phyloP scores from a whole-genome alignment of 257 asterid species.

The Lantana camara region DNA sequence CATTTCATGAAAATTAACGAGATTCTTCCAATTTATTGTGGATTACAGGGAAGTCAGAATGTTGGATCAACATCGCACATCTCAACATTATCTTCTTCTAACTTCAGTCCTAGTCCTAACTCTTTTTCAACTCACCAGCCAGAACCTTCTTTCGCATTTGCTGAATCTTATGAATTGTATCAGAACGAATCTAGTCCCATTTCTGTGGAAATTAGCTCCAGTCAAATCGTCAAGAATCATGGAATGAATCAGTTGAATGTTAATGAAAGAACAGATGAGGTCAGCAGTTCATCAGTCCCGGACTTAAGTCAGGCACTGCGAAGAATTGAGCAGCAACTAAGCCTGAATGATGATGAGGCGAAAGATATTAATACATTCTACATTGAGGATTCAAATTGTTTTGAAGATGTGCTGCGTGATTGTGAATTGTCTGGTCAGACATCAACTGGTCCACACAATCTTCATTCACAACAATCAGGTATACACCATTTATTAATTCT shows the following conservation, averaged over 20 bases:
- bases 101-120: constrained; percentile 51
- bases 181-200: constrained; percentile 57
- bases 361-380: constrained; percentile 34
- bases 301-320: constrained; percentile 61
- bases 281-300: constrained; percentile 49
- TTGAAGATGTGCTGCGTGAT: constrained; percentile 41
- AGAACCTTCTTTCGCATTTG: constrained; percentile 48
- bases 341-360: constrained; percentile 70
- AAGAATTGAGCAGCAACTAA: constrained; percentile 70
- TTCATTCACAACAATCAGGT: constrained; percentile 45
- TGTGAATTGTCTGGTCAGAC: constrained; percentile 47
- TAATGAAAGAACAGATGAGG: constrained; percentile 46
- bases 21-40: constrained; percentile 23
- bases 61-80: constrained; percentile 46
- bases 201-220: constrained; percentile 68
- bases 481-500: constrained; percentile 19
- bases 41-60: constrained; percentile 60
- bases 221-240: constrained; percentile 31
- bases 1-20: constrained; percentile 1
- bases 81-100: constrained; percentile 51
- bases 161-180: constrained; percentile 57
- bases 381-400: constrained; percentile 47
- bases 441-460: constrained; percentile 43
- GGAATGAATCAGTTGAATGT: constrained; percentile 32
- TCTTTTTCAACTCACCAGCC: constrained; percentile 54